Base-by-base conservation (phyloP, 257 asterid species). In the Apocynum venetum region DNA sequence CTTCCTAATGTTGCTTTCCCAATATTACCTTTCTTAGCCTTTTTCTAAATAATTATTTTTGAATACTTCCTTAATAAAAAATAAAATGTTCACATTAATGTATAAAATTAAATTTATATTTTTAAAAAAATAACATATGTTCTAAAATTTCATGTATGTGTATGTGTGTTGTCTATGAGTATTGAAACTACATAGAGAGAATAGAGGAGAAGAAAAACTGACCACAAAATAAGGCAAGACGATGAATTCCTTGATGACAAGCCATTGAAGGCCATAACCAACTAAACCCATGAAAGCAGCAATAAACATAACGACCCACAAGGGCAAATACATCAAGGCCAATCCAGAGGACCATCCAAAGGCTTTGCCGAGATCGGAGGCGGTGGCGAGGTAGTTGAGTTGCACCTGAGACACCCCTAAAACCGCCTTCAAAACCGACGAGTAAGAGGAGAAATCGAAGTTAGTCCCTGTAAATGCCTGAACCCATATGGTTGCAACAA, bases 391-490 rank as follows among this genome's bases (percentile, higher is more conserved):
- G 31, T 92, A 92, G 77, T 89, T 94, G 71, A 94, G 91, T 84
- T 92, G 97, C 70, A 92, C 90, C 87, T 92, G 98, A 12, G 97
- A 91, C n/a, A 94, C 73, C 3, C 91, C 88, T 31, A 94, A 80
- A 19, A 87, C 93, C 76, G 80, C 61, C 87, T 94, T 94, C 86
- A 94, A 43, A 77, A 85, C 88, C 85, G 97, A 86, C 43, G 98
- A 94, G 85, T 94, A 94, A 8, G 93, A 96, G 4, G 98, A 91
- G 86, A 94, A 92, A 72, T 94, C 97, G 81, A 94, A 92, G 73
- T 93, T 91, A 8, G 97, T 91, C 1, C 97, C 97, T 11, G 97
- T 94, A 78, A 91, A 94, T 3, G 98, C 97, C 88, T 94, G 98
- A 79, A 94, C 87, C 97, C 96, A 94, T 15, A 91, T 87, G 17